These are phyloP conservation scores for Mortierella sp. DNA, from an alignment of 371 early-diverging fungal genomes.

Conservation along the genomic window DNA sequence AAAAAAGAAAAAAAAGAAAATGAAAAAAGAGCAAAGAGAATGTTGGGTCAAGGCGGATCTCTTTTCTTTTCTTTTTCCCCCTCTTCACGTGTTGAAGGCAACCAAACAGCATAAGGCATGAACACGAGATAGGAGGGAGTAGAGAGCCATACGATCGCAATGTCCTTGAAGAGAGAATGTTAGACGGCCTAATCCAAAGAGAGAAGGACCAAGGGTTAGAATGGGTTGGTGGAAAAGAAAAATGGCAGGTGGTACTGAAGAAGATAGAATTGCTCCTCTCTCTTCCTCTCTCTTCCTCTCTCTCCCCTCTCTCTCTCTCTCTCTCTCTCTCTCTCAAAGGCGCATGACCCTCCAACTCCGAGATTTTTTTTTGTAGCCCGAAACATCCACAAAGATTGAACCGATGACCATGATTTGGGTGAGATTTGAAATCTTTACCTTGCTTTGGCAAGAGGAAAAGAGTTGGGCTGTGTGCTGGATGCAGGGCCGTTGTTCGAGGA, in stretches of 20 bases:
- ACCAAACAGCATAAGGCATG: too few relatives aligned
- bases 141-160: slow-evolving; percentile 44
- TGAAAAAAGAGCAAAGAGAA: slow-evolving; percentile 5
- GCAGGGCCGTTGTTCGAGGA: slow-evolving; percentile 14
- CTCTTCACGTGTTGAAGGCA: neutral
- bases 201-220: neutral
- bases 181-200: slow-evolving; percentile 39
- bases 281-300: neutral
- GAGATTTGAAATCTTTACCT: slow-evolving; percentile 22
- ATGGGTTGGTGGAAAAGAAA: neutral
- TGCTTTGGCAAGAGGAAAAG: slow-evolving; percentile 30
- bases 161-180: slow-evolving; percentile 52
- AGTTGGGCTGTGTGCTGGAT: slow-evolving; percentile 33
- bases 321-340: too few relatives aligned
- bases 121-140: slow-evolving; percentile 29
- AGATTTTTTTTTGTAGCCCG: neutral
- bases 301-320: neutral
- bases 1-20: neutral
- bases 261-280: slow-evolving; percentile 18
- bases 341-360: neutral
- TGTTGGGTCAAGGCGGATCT: slow-evolving; percentile 20
- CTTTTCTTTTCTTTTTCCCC: slow-evolving; percentile 16
- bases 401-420: neutral
- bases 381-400: too few relatives aligned
- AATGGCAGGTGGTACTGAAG: slow-evolving; percentile 30